Evolutionary conservation across 2,329 filamentous ascomycete genomes (phyloP).

Genomic region (Didymosphaeria variabile): DNA sequence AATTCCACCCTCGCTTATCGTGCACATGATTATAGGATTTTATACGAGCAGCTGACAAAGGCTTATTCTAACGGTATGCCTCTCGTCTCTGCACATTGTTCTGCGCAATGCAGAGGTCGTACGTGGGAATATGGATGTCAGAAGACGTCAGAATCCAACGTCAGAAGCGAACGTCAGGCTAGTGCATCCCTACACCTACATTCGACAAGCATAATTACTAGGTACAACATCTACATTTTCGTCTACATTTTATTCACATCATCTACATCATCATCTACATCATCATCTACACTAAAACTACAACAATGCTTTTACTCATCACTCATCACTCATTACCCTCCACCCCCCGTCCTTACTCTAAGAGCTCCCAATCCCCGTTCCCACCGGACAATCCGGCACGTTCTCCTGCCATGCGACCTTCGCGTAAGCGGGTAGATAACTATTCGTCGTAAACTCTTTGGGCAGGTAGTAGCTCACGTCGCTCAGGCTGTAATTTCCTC

Average conservation of each 20-base stretch:
- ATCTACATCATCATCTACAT: too few relatives aligned
- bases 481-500: conserved; percentile 38
- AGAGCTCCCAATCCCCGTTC: conserved; percentile 39
- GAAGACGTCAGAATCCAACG: conserved; percentile 1
- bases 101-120: not conserved
- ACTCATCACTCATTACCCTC: not conserved
- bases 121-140: not conserved
- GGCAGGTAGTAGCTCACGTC: conserved; percentile 52
- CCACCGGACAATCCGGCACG: conserved; percentile 52
- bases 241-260: too few relatives aligned
- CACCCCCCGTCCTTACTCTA: too few relatives aligned
- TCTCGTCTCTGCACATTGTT: not conserved
- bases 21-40: not conserved
- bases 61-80: not conserved
- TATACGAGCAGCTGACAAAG: not conserved
- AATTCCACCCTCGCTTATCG: not conserved
- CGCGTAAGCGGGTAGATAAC: conserved; percentile 53
- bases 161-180: not conserved
- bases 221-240: too few relatives aligned
- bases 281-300: not conserved
- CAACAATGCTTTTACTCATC: not conserved
- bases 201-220: too few relatives aligned
- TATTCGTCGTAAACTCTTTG: conserved; percentile 54
- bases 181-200: too few relatives aligned
- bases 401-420: conserved; percentile 53